Evolutionary conservation across 176 grass and related monocot genomes (phyloP), one percentile per base, ranked within the genome.

Genomic region (Typha latifolia): DNA sequence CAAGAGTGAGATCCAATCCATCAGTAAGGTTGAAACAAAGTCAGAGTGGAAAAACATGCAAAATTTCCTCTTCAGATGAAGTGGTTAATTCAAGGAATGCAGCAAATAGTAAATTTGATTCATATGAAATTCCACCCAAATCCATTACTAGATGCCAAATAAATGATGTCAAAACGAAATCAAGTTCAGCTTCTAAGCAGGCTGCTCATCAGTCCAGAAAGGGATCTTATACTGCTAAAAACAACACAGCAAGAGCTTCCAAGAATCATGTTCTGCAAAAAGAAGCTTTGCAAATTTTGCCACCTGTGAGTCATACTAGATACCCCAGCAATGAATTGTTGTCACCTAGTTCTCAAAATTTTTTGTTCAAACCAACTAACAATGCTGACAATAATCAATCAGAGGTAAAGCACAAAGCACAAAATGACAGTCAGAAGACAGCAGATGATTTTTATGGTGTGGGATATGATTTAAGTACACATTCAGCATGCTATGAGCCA

Each of bases 191-290:
- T 72, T 69, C 61, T 49, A 79, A 84, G 81, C 71, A 53, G 62
- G 62, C 63, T 34, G 69, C 75, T 62, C 21, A 66, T 0, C 62
- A 78, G 51, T 77, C 74, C 24, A 50, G 31, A 47, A 72, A 61
- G 61, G 74, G 15, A 50, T 69, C 51, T 66, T 81, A 64, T 75
- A 52, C 48, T 29, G 73, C 12, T 59, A 76, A 57, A 26, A 16
- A 16, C 65, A 64, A 48, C 26, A 49, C 27, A 50, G 4, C 31
- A 18, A 26, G 32, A 19, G 1, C 16, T 69, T 75, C 63, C 47
- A 78, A 81, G 70, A 31, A 53, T 72, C 62, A 80, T 78, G 66
- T 72, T 32, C 14, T 61, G 49, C 74, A 75, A 37, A 81, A 83
- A 72, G 74, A 69, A 62, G 32, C n/a, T 12, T 8, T 70, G 48